Conservation (phyloP, 768 basidiomycete species). For the Cyathus striatus region DNA sequence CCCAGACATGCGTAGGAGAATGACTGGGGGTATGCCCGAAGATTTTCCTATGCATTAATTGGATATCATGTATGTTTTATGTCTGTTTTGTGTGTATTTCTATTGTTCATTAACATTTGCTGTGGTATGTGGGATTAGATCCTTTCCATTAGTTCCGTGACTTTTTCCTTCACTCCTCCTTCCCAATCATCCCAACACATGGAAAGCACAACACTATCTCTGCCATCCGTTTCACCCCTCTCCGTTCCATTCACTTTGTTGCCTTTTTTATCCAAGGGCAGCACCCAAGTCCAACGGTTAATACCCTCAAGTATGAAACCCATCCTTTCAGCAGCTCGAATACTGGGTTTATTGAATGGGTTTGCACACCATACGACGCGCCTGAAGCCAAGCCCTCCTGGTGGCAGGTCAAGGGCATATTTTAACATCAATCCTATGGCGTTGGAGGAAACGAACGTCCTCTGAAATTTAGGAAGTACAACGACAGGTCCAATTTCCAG, state of each 20-base stretch:
- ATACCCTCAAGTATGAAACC: conserved; percentile 47
- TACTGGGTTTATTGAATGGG: conserved; percentile 36
- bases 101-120: conserved; percentile 3
- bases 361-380: conserved; percentile 52
- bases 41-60: conserved; percentile 21
- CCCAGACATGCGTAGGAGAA: conserved; percentile 17
- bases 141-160: conserved; percentile 22
- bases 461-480: conserved; percentile 42
- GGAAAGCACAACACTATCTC: conserved; percentile 31
- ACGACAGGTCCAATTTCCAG: conserved; percentile 48
- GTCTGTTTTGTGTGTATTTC: conserved; percentile 6
- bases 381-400: conserved; percentile 43
- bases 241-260: conserved; percentile 12
- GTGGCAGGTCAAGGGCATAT: conserved; percentile 30
- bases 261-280: conserved; percentile 27
- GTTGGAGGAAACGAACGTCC: conserved; percentile 43
- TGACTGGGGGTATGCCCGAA: conserved; percentile 24
- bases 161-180: conserved; percentile 22
- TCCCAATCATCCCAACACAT: conserved; percentile 51
- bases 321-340: conserved; percentile 43
- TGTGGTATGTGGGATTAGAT: conserved; percentile 3
- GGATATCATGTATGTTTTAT: conserved; percentile 5
- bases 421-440: conserved; percentile 35
- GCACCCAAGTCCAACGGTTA: conserved; percentile 42
- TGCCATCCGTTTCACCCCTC: conserved; percentile 27